Evolutionary conservation across 2,329 filamentous ascomycete genomes (phyloP), one percentile per base, ranked within the genome.

Genomic region (Cytospora mali): DNA sequence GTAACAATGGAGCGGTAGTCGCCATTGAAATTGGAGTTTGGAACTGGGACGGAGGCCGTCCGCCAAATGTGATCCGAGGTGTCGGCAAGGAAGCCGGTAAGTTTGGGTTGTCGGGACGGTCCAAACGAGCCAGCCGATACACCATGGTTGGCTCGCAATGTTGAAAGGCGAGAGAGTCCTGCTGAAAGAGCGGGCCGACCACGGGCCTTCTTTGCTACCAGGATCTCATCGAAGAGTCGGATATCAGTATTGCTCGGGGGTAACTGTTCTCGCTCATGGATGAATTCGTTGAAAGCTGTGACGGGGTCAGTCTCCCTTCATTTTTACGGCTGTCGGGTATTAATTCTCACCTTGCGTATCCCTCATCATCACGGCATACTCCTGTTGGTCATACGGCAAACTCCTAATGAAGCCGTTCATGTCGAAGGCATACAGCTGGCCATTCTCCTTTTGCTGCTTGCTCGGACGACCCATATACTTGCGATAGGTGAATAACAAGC

Each of bases 201-300:
- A 55, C 84, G 81, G 29, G 82, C 82, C 72, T 84, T 86, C 79
- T 95, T 95, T 33, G 90, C 90, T 57, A 94, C 80, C 69, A 95
- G 91, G 70, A 95, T 88, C 73, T 93, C 90, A 74, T 95, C 91
- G 69, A 95, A 95, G 1, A 95, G 82, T 61, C 89, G 89, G 69
- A 94, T 87, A 2, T 81, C 75, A 0, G 90, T 83, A 66, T 90
- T 83, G 9, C 85, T 81, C 0, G 85, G 75, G 2, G 85, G 79
- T 9, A 82, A 85, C 25, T 80, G 86, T 75, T 95, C 91, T 52
- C 91, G 86, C 69, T 93, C 89, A 70, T 94, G 89, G 66, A 95
- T 90, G 74, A 95, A 95, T 73, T 94, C 90, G 68, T 92, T 92
- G 73, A 93, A 92, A 55, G 80, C 85, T 86, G 49, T 49, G 31